Base-by-base conservation (phyloP, 805 yeast genomes). In the Pichia phayaonensis region DNA sequence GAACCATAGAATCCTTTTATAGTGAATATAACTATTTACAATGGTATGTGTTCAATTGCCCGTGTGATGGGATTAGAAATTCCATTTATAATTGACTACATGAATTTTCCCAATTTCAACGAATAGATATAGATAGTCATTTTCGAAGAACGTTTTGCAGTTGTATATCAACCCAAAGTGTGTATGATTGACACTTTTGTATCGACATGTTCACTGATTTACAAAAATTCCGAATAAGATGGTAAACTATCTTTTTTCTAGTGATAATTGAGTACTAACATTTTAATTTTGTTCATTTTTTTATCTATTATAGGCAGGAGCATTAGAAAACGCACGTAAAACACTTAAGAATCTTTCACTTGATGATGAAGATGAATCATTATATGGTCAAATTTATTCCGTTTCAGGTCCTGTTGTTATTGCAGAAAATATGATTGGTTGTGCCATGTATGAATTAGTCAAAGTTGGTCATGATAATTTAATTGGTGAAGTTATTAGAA, bases 371-470 rank as follows among this genome's bases (percentile, higher is more conserved):
- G 76, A 72, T 31, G 97, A 92, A 70, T 77, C 85, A 49, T 83
- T 83, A 58, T 88, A 87, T 69, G 99, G 96, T 51, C 83, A 78
- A 59, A 86, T 94, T 62, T 90, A 82, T 73, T 89, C 97, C 31
- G 97, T 94, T 46, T 90, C 98, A 21, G 99, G 99, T 64, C 98
- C 99, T 26, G 99, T 94, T 61, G 86, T 94, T 48, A 84, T 94
- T 45, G 99, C 99, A 26, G 98, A 94, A 72, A 86, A 94, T 75
- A 90, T 94, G 98, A 87, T 90, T 72, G 99, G 99, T 56, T 89
- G 97, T 81, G 97, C 98, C 62, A 94, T 94, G 99, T 92, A 94
- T 79, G 99, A 94, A 70, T 79, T 94, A 71, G 99, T 92, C 64
- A 90, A 84, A 70, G 99, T 94, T 58, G 98, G 99, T 61, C 98